Percentiles rank a stretch among this genome's conserved stretches.
Conservation (phyloP, 208 protist genomes). For the Tritrichomonas musculus region DNA sequence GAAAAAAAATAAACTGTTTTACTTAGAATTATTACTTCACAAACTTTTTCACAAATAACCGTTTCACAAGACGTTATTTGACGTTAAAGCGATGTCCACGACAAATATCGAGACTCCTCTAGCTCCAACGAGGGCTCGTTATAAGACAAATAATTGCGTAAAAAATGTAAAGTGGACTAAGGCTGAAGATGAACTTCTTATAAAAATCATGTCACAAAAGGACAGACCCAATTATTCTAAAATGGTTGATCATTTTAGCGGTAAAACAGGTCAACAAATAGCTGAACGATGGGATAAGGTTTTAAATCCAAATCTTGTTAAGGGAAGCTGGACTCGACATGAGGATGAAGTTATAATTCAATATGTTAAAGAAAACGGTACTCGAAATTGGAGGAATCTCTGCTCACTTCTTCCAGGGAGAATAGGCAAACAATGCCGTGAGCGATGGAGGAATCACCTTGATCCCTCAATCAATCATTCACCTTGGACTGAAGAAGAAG, state of each 20-base stretch:
- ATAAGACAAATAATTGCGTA: background rate
- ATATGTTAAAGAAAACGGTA: slow-evolving; percentile 39
- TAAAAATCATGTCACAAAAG: background rate
- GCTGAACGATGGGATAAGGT: background rate
- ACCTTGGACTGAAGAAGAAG: background rate
- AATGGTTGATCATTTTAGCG: background rate
- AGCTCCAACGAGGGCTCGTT: background rate
- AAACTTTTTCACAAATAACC: too few species aligned
- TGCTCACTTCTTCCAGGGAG: background rate
- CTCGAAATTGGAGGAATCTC: slow-evolving; percentile 25
- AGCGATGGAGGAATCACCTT: background rate
- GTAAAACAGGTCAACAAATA: background rate
- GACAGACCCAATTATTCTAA: background rate
- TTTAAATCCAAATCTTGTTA: background rate
- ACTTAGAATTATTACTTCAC: too few species aligned
- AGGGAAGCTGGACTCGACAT: slow-evolving; percentile 14
- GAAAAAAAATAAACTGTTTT: too few species aligned
- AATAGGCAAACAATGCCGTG: background rate
- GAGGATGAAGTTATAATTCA: slow-evolving; percentile 48
- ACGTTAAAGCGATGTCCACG: too few species aligned
- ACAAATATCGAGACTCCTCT: background rate
- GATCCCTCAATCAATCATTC: background rate
- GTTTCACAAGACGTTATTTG: too few species aligned
- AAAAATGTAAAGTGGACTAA: background rate
- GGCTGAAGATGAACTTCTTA: background rate